Evolutionary conservation across 345 rosid genomes (phyloP), one percentile per base, ranked within the genome.

Genomic region (Hibiscus tridactylites): DNA sequence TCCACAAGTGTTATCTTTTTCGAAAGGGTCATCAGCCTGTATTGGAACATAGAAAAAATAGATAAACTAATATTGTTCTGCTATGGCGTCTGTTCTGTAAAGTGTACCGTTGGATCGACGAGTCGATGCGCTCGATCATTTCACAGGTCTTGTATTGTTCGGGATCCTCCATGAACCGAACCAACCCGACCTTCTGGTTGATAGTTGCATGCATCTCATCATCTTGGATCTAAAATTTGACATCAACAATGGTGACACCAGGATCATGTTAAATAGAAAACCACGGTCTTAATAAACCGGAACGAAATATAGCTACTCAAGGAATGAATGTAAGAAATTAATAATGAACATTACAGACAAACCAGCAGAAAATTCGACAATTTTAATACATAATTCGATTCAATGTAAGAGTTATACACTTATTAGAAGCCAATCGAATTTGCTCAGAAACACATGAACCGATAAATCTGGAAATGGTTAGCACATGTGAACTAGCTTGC

Each of bases 171-270:
- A 89, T 78, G 83, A 90, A 92, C 81, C 99, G 86, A 73, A 95
- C 99, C 99, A 95, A 92, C 49, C 99, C 99, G 72, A 92, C 98
- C 82, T 88, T 92, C 85, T 92, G 99, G 87, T 95, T 90, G 79
- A 95, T 95, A 61, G 89, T 82, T 35, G 99, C 99, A 84, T 86
- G 85, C 80, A 95, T 95, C 85, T 92, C 91, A 80, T 93, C 97
- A 84, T 95, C 92, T 85, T 92, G 91, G 73, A 95, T 95, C 98
- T 90, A 78, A 77, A 74, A 65, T 66, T 75, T 33, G n/a, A 71
- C 10, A 54, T 47, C 13, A 74, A 72, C 26, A 21, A 16, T 61
- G 62, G 53, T 26, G 8, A 39, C 6, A 60, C 5, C 19, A 5
- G 11, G 2, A 13, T 26, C 31, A 29, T 29, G 31, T 29, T 64